A percentile compares a stretch with the other conserved stretches of the same genome.
Conservation (phyloP, 768 basidiomycete species). For the Mycena latifolia region DNA sequence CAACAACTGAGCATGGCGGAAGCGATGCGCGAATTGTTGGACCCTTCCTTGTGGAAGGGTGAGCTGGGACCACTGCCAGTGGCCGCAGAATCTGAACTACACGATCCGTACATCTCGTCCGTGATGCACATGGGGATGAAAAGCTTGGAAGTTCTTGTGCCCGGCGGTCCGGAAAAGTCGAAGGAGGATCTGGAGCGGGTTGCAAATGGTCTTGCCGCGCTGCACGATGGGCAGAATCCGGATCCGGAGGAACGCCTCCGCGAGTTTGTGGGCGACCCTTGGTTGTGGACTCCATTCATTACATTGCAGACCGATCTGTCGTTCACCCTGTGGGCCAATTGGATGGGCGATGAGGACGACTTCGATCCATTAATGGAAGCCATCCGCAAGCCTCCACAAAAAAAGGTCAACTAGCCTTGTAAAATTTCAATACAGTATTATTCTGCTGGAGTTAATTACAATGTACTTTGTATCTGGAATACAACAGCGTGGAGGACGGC, state of each 20-base stretch:
- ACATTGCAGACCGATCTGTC: too few species aligned
- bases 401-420: too few species aligned
- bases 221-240: too few species aligned
- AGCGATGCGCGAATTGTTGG: conserved; percentile 12
- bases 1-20: conserved; percentile 28
- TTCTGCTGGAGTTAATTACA: too few species aligned
- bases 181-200: conserved; percentile 24
- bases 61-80: not conserved
- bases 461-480: too few species aligned
- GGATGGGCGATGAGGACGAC: too few species aligned
- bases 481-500: too few species aligned
- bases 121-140: conserved; percentile 31
- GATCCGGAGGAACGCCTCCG: not conserved
- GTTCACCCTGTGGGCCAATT: too few species aligned
- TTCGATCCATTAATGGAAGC: too few species aligned
- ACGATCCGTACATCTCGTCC: not conserved
- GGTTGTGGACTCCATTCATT: conserved; percentile 6
- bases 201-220: not conserved
- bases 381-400: too few species aligned
- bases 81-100: too few species aligned
- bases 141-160: conserved; percentile 19
- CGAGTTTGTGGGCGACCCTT: conserved; percentile 20
- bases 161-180: conserved; percentile 16
- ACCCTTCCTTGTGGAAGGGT: not conserved
- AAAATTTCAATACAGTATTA: too few species aligned